These are phyloP conservation scores for Symmetrospora coprosmae DNA, from an alignment of 768 basidiomycete species.

Conservation along the genomic window DNA sequence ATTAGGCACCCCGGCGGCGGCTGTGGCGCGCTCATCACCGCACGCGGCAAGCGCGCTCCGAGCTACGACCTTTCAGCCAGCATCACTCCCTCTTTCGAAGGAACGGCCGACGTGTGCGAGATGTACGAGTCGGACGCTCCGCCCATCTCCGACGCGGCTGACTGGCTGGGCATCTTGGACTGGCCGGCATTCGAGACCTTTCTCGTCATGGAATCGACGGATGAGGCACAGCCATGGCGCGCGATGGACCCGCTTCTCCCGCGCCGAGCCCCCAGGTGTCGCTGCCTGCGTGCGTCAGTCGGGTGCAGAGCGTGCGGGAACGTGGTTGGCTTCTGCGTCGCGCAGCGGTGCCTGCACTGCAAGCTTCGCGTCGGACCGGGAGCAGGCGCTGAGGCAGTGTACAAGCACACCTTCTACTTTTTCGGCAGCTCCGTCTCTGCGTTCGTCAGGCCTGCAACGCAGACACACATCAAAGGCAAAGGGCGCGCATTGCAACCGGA, in stretches of 20 bases:
- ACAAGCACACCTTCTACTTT: too few species aligned
- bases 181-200: too few species aligned
- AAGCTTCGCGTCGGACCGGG: not conserved
- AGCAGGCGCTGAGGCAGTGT: too few species aligned
- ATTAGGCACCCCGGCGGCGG: too few species aligned
- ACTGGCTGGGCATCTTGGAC: slow-evolving; percentile 1
- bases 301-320: slow-evolving; percentile 16
- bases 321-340: not conserved
- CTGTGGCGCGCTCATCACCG: too few species aligned
- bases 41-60: too few species aligned
- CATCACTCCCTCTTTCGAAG: too few species aligned
- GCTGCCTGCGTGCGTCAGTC: not conserved
- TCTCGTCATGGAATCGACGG: too few species aligned
- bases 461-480: not conserved
- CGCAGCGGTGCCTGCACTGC: not conserved
- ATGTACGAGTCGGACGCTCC: not conserved
- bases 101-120: too few species aligned
- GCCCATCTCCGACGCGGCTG: not conserved
- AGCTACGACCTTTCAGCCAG: too few species aligned
- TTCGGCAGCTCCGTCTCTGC: too few species aligned
- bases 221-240: not conserved
- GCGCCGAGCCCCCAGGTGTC: not conserved
- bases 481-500: not conserved
- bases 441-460: not conserved
- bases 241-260: not conserved